Conservation (phyloP, 1,139 yeast species). For the Yamadazyma atlantica region DNA sequence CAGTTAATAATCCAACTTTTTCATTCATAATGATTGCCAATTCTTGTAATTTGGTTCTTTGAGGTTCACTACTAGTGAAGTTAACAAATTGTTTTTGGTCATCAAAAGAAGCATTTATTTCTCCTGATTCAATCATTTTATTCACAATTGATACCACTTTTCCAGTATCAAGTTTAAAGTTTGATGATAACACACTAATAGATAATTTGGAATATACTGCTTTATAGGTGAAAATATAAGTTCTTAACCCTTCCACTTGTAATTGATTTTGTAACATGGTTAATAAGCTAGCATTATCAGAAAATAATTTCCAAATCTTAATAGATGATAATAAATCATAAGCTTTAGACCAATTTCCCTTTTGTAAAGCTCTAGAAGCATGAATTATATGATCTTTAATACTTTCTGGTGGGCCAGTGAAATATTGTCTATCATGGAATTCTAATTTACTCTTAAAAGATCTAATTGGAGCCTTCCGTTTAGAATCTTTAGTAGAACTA, state of each 20-base stretch:
- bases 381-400: conserved; percentile 92
- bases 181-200: conserved; percentile 59
- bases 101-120: conserved; percentile 62
- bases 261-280: conserved; percentile 72
- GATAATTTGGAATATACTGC: conserved; percentile 74
- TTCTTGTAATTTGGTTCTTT: conserved; percentile 83
- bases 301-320: conserved; percentile 86
- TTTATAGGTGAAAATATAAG: conserved; percentile 84
- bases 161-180: conserved; percentile 62
- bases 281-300: conserved; percentile 66
- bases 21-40: conserved; percentile 87
- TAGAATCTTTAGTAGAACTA: conserved; percentile 49
- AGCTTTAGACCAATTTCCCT: conserved; percentile 87
- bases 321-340: conserved; percentile 70
- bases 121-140: conserved; percentile 75
- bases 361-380: conserved; percentile 86
- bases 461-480: conserved; percentile 64
- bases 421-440: conserved; percentile 90
- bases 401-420: conserved; percentile 98
- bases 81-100: conserved; percentile 56
- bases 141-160: conserved; percentile 64
- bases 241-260: conserved; percentile 87
- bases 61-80: conserved; percentile 72
- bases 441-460: conserved; percentile 92
- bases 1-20: conserved; percentile 76